Evolutionary conservation across 2,329 filamentous ascomycete genomes (phyloP).

Genomic region (Pyrenochaeta sp.): DNA sequence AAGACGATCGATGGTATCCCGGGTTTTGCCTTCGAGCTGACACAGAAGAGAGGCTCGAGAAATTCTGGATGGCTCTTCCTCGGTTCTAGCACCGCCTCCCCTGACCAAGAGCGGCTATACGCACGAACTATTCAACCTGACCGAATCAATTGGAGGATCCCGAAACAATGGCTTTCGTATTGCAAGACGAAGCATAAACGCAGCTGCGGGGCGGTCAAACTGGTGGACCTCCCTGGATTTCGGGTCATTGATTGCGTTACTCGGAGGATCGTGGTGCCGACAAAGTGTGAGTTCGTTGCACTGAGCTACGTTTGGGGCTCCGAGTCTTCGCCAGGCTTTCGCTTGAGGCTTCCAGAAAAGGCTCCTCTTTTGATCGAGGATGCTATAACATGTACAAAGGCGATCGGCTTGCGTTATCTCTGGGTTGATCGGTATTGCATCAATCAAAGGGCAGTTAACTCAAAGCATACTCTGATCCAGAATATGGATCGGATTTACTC

Average conservation of each 20-base stretch:
- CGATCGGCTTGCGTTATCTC: constrained; percentile 3
- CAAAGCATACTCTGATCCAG: constrained; percentile 7
- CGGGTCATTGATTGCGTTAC: constrained; percentile 9
- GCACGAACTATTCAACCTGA: background rate
- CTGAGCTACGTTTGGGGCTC: constrained; percentile 9
- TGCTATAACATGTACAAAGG: constrained; percentile 2
- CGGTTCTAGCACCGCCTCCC: background rate
- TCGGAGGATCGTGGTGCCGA: background rate
- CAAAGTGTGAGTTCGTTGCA: background rate
- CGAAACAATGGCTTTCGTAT: background rate
- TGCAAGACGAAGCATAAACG: background rate
- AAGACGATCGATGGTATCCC: background rate
- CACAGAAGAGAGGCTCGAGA: background rate
- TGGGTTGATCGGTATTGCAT: constrained; percentile 15
- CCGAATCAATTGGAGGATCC: background rate
- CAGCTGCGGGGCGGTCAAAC: background rate
- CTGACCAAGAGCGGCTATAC: background rate
- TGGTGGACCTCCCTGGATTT: constrained; percentile 1
- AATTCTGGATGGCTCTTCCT: background rate
- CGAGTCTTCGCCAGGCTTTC: background rate
- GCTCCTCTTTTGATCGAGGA: constrained; percentile 4
- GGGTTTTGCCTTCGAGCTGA: background rate
- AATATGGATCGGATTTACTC: constrained; percentile 23
- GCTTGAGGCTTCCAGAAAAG: background rate
- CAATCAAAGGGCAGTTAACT: background rate